Evolutionary conservation across 352 stramenopile species (phyloP).

Genomic region (Globisporangium yorkense): DNA sequence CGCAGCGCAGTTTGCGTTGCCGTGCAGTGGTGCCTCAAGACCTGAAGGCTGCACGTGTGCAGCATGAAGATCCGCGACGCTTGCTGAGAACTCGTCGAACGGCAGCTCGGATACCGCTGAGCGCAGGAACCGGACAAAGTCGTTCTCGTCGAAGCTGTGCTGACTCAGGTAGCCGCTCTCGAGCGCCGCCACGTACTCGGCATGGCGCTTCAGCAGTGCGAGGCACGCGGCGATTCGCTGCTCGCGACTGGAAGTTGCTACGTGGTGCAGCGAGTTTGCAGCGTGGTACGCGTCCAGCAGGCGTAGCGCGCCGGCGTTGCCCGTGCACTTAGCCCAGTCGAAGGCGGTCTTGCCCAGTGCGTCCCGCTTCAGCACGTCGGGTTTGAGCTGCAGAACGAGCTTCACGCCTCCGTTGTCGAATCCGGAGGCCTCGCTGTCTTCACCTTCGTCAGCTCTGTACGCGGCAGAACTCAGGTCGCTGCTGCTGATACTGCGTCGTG

Average conservation of each 20-base stretch:
- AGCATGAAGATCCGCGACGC: slow-evolving; percentile 18
- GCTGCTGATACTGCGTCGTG: not conserved
- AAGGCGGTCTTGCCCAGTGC: slow-evolving; percentile 46
- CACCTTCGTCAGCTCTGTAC: not conserved
- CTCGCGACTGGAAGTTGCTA: slow-evolving; percentile 27
- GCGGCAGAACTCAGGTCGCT: not conserved
- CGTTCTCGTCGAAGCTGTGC: slow-evolving; percentile 35
- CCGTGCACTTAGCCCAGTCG: slow-evolving; percentile 55
- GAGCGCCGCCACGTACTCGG: slow-evolving; percentile 21
- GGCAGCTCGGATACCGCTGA: slow-evolving; percentile 11
- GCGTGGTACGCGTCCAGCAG: slow-evolving; percentile 32
- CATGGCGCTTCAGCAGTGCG: slow-evolving; percentile 30
- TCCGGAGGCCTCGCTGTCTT: not conserved
- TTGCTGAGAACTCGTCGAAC: slow-evolving; percentile 14
- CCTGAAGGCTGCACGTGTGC: not conserved
- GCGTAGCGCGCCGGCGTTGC: slow-evolving; percentile 26
- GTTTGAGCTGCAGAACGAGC: slow-evolving; percentile 30
- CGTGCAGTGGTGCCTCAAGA: slow-evolving; percentile 1
- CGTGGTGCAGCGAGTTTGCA: slow-evolving; percentile 26
- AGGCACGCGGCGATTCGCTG: slow-evolving; percentile 29
- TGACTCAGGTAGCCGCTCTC: slow-evolving; percentile 20
- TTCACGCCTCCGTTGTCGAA: slow-evolving; percentile 56
- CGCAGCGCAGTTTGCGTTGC: slow-evolving; percentile 3
- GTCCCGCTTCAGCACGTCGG: slow-evolving; percentile 38
- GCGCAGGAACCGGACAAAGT: slow-evolving; percentile 31